Evolutionary conservation across 1,139 yeast species (phyloP).

Genomic region (Yamadazyma songkhlaensis): DNA sequence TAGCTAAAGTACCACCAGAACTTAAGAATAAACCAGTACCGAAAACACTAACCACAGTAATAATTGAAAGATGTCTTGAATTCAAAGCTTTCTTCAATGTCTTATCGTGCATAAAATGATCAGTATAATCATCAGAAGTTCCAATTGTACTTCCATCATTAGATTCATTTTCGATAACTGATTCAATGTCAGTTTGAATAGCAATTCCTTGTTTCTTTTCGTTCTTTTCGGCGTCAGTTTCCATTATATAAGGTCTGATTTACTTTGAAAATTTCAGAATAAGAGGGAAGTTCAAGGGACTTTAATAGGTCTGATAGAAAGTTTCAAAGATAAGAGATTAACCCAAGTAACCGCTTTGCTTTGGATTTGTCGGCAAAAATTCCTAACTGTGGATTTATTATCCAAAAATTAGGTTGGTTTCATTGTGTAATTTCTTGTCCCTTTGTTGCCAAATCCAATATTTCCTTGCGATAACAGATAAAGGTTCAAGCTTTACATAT

Average conservation of each 20-base stretch:
- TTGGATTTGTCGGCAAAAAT: no score
- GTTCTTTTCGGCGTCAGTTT: slow-evolving; percentile 2
- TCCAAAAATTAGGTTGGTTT: no score
- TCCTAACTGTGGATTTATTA: no score
- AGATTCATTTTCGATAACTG: slow-evolving; percentile 3
- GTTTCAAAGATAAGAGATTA: no score
- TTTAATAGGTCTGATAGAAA: no score
- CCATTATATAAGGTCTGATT: not conserved
- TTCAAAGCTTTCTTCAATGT: slow-evolving; percentile 31
- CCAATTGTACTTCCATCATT: no score
- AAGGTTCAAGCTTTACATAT: no score
- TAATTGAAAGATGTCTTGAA: slow-evolving; percentile 41
- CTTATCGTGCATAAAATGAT: slow-evolving; percentile 14
- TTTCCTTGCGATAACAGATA: no score
- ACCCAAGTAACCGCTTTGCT: no score
- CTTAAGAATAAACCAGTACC: slow-evolving; percentile 58
- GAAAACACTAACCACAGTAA: slow-evolving; percentile 43
- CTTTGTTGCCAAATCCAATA: no score
- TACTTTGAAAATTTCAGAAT: not conserved
- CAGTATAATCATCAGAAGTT: slow-evolving; percentile 7
- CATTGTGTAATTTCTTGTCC: no score
- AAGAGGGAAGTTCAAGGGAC: not conserved
- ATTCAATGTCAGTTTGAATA: slow-evolving; percentile 10
- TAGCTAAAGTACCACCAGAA: slow-evolving; percentile 62
- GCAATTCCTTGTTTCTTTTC: slow-evolving; percentile 9